A percentile compares a stretch with the other conserved stretches of the same genome.
phyloP scores from a whole-genome alignment of 495 filamentous ascomycete species.

The Penicillium cosmopolitanum region DNA sequence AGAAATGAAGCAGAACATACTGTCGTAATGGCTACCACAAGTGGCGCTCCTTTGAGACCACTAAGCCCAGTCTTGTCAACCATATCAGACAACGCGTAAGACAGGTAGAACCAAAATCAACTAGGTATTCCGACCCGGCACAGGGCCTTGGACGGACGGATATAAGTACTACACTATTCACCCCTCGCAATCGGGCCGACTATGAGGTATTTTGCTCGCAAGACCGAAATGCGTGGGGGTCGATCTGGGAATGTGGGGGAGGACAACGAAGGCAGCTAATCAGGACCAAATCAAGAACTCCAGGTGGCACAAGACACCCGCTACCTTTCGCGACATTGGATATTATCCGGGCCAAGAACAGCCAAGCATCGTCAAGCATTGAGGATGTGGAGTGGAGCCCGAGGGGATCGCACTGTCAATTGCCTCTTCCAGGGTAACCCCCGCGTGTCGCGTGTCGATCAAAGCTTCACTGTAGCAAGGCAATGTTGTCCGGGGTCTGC shows the following conservation, averaged over 20 bases:
- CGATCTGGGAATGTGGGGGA: conserved; percentile 22
- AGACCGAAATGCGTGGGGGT: conserved; percentile 25
- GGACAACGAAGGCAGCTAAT: neutral
- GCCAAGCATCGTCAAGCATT: conserved; percentile 6
- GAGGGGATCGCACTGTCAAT: conserved; percentile 11
- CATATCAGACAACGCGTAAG: conserved; percentile 6
- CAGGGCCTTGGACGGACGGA: neutral
- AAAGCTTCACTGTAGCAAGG: conserved; percentile 10
- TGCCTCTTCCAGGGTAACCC: conserved; percentile 7
- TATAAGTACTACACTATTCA: neutral
- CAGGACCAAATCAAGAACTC: neutral
- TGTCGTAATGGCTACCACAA: conserved; percentile 33
- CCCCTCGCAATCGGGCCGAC: conserved; percentile 5
- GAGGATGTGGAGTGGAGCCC: conserved; percentile 15
- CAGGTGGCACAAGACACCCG: neutral
- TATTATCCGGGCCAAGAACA: neutral
- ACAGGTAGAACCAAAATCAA: neutral
- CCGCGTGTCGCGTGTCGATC: conserved; percentile 21
- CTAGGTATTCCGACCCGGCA: neutral
- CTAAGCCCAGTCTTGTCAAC: conserved; percentile 20
- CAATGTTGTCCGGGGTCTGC: neutral
- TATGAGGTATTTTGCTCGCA: conserved; percentile 15
- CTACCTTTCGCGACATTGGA: neutral
- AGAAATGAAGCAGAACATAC: conserved; percentile 34
- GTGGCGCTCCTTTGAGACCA: conserved; percentile 16